Base-by-base conservation (phyloP, 805 yeast genomes). In the Schwanniomyces pseudopolymorphus region DNA sequence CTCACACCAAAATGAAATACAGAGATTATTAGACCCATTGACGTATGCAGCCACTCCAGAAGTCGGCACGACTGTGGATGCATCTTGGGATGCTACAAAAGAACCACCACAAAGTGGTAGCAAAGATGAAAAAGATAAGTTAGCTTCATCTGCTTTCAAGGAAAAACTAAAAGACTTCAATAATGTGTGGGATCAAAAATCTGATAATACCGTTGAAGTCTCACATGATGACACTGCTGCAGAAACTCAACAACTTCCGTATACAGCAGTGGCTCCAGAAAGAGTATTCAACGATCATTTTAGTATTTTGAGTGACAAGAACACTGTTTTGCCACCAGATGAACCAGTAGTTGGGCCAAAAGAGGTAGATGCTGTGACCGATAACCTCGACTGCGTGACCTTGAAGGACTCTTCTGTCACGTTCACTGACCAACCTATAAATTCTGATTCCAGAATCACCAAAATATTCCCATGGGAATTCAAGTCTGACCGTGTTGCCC, bases 11-110 rank as follows among this genome's bases (percentile, higher is more conserved):
- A 36, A 9, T 13, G 39, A 36, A 36, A n/a, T 13, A 19, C 25
- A 20, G 5, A 36, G 25, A n/a, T 20, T 36, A 13, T 36, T 36
- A 20, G 25, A 36, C 16, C 39, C 39, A 36, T 36, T 21, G 16
- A 20, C 25, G n/a, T 36, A 36, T 36, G 20, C 35, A 14, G 11
- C 14, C 24, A 31, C 16, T 14, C 28, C 40, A 22, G 40, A 24
- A 16, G 20, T 38, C 13, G 25, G 25, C n/a, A 24, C 61, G 0
- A 45, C 56, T 19, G 40, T 45, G 9, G 70, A 63, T 42, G 48
- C 64, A 6, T 44, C 54, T 21, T 78, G 82, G 82, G 71, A 77
- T 45, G 75, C 81, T 6, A 61, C 77, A 1, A 53, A 43, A 10
- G 70, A 65, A 39, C 65, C 69, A 7, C 81, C 81, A 8, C 24